Evolutionary conservation across 495 filamentous ascomycete species (phyloP), one percentile per base, ranked within the genome.

Genomic region (Penicillium taxi): DNA sequence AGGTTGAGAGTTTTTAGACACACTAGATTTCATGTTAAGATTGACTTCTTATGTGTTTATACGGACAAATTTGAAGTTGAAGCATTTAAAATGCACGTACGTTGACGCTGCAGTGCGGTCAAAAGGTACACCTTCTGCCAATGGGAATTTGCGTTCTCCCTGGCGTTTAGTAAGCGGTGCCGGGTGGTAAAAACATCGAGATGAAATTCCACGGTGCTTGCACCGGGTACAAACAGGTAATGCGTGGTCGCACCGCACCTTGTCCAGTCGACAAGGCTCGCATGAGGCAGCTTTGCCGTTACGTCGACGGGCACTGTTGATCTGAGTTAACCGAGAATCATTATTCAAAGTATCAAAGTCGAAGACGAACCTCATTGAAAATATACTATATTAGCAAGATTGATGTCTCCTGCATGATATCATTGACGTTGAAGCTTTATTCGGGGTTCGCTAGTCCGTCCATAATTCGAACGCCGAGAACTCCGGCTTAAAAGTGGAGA

Each of bases 261-360:
- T 71, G 29, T 59, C 53, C 38, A 61, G 64, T 1, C 68, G 57
- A 40, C 68, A 72, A 9, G 67, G 64, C 61, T 73, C 64, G 38
- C 68, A 72, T 1, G 65, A 66, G 19, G 64, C 57, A 19, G 49
- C 53, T 25, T 66, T 63, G 6, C 69, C 66, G 55, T 71, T 72
- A 4, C 66, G 59, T 16, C 67, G 63, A 15, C 52, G 54, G 12
- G 49, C 42, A 32, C 41, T 53, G 32, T 29, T 44, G 26, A 21
- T 11, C n/a, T n/a, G n/a, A n/a, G n/a, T n/a, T n/a, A n/a, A n/a
- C n/a, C n/a, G n/a, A n/a, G n/a, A n/a, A n/a, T n/a, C n/a, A n/a
- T n/a, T n/a, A 7, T 9, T 12, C 9, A 6, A 6, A 26, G 8
- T 24, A 18, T 24, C 29, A 9, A 21, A 21, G 7, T 26, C 16